Percentiles rank a stretch among this genome's conserved stretches.
Evolutionary conservation across 2,329 filamentous ascomycete species (phyloP).

Genomic region (Pseudogymnoascus pannorum): DNA sequence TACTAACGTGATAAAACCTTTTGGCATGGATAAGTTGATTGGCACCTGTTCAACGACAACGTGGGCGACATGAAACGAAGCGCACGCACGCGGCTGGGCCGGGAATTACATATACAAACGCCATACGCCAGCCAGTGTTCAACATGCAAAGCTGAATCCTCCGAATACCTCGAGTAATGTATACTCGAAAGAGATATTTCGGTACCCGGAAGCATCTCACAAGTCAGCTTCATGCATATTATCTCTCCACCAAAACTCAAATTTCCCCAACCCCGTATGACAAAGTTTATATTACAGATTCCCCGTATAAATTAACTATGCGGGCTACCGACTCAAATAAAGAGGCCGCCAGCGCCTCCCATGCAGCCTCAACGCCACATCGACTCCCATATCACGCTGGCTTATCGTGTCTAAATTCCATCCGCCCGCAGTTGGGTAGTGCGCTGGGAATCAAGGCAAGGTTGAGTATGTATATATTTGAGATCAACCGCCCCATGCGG

Average conservation of each 20-base stretch:
- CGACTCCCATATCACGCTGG: neutral
- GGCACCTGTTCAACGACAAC: neutral
- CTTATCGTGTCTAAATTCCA: neutral
- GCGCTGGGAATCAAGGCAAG: neutral
- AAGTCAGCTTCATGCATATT: conserved; percentile 4
- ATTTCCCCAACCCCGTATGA: neutral
- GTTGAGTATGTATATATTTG: neutral
- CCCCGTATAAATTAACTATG: neutral
- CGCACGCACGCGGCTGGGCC: neutral
- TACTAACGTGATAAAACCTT: neutral
- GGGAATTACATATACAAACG: neutral
- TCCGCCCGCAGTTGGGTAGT: neutral
- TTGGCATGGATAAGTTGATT: neutral
- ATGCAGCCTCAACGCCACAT: neutral
- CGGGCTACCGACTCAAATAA: neutral
- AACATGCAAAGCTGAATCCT: neutral
- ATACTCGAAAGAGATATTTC: neutral
- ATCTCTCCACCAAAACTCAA: neutral
- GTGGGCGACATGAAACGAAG: neutral
- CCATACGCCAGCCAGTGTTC: neutral
- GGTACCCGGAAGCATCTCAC: neutral
- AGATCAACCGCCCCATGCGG: neutral
- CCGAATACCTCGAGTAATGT: neutral
- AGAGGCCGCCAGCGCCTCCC: neutral
- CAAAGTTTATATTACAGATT: neutral